Percentiles rank a stretch among this genome's conserved stretches.
phyloP scores from a whole-genome alignment of 192 early-diverging fungal genomes.

The Physocladia obscura region DNA sequence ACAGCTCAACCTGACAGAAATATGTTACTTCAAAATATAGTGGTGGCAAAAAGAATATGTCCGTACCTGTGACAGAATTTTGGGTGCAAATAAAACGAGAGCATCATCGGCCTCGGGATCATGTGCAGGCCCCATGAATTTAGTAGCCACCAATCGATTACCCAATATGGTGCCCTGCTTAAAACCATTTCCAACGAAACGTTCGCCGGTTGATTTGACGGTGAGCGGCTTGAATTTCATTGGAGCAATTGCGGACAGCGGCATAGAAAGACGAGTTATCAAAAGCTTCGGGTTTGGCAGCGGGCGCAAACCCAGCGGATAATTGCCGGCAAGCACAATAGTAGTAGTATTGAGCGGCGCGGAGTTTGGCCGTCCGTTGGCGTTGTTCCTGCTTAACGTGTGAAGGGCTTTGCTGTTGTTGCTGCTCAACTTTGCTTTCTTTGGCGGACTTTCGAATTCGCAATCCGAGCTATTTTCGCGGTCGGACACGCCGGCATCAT shows the following conservation, averaged over 20 bases:
- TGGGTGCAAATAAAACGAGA: slow-evolving; percentile 81
- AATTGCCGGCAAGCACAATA: neutral
- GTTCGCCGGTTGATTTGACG: slow-evolving; percentile 1
- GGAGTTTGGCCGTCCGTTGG: too few relatives aligned
- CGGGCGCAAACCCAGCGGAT: too few relatives aligned
- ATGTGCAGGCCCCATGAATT: slow-evolving; percentile 65
- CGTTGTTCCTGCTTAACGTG: neutral
- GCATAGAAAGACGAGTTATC: neutral
- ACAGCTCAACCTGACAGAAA: slow-evolving; percentile 39
- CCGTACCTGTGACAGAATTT: slow-evolving; percentile 24
- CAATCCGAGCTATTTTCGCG: too few relatives aligned
- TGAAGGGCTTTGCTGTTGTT: neutral
- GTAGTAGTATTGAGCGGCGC: neutral
- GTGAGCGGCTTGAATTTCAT: slow-evolving; percentile 17
- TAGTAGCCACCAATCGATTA: slow-evolving; percentile 15
- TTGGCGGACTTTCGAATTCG: too few relatives aligned
- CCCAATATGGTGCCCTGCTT: slow-evolving; percentile 30
- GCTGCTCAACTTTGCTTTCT: neutral
- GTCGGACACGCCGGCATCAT: too few relatives aligned
- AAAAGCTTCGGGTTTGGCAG: too few relatives aligned
- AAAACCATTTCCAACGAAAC: slow-evolving; percentile 19
- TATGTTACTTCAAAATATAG: too few relatives aligned
- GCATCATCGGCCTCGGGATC: slow-evolving; percentile 82
- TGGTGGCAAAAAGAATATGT: too few relatives aligned
- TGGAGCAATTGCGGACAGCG: neutral